A percentile compares a stretch with the other conserved stretches of the same genome.
phyloP scores from a whole-genome alignment of 768 basidiomycete genomes.

The Multifurca ochricompacta region DNA sequence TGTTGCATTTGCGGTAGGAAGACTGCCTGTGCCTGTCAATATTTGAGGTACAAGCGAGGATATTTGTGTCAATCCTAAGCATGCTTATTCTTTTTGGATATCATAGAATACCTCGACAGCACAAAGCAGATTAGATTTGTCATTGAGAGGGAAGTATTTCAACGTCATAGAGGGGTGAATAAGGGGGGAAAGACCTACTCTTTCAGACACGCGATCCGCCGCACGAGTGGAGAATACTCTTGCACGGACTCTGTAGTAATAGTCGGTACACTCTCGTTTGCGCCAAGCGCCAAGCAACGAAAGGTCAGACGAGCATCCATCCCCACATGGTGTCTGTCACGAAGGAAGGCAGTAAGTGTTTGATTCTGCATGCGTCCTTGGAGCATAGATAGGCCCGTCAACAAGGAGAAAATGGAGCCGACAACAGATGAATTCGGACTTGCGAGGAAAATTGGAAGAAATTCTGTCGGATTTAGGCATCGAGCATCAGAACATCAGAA shows the following conservation, averaged over 20 bases:
- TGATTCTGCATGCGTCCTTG: constrained; percentile 46
- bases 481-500: constrained; percentile 35
- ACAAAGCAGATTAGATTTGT: constrained; percentile 42
- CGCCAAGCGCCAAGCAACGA: constrained; percentile 23
- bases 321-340: constrained; percentile 46
- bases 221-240: constrained; percentile 45
- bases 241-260: constrained; percentile 39
- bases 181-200: constrained; percentile 41
- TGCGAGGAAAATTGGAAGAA: constrained; percentile 35
- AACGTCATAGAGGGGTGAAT: neutral
- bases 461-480: constrained; percentile 42
- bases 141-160: constrained; percentile 23
- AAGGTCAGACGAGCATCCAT: constrained; percentile 42
- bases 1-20: constrained; percentile 21
- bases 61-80: neutral
- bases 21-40: constrained; percentile 11
- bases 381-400: constrained; percentile 51
- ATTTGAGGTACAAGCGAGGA: constrained; percentile 1
- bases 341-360: constrained; percentile 47
- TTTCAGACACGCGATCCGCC: constrained; percentile 53
- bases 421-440: constrained; percentile 35
- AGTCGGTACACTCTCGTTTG: constrained; percentile 17
- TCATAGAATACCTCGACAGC: constrained; percentile 47
- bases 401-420: constrained; percentile 51
- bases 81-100: constrained; percentile 34